phyloP scores from a whole-genome alignment of 176 grass and related monocot species.

The Lolium perenne region DNA sequence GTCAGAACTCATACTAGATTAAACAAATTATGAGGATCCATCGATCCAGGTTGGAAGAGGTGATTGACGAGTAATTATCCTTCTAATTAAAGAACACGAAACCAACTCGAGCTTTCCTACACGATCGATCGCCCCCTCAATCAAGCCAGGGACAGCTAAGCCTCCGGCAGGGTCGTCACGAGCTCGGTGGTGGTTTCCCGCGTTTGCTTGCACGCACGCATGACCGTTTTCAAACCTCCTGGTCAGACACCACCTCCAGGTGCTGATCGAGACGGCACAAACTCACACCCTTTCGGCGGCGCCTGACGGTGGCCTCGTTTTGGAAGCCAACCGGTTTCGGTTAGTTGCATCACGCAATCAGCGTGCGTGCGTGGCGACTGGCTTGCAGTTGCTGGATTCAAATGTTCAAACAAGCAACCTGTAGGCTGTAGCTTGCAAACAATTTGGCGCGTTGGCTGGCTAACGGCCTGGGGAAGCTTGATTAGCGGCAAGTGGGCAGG shows the following conservation, averaged over 20 bases:
- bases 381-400: neutral
- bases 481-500: neutral
- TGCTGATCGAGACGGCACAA: neutral
- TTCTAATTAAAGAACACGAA: neutral
- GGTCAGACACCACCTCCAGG: neutral
- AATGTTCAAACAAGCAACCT: slow-evolving; percentile 10
- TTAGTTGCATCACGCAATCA: slow-evolving; percentile 38
- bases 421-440: neutral
- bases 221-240: neutral
- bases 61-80: neutral
- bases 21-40: neutral
- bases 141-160: neutral
- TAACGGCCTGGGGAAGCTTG: neutral
- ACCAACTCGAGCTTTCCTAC: slow-evolving; percentile 10
- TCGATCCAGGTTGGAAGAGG: neutral
- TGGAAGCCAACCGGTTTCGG: neutral
- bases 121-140: neutral
- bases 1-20: neutral
- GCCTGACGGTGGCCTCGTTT: neutral
- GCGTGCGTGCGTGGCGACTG: neutral
- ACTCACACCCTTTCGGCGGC: slow-evolving; percentile 9
- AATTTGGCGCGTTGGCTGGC: neutral
- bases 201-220: neutral
- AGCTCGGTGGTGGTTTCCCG: neutral
- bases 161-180: neutral